phyloP scores from a whole-genome alignment of 352 stramenopile species.

The Phytophthora vignae region DNA sequence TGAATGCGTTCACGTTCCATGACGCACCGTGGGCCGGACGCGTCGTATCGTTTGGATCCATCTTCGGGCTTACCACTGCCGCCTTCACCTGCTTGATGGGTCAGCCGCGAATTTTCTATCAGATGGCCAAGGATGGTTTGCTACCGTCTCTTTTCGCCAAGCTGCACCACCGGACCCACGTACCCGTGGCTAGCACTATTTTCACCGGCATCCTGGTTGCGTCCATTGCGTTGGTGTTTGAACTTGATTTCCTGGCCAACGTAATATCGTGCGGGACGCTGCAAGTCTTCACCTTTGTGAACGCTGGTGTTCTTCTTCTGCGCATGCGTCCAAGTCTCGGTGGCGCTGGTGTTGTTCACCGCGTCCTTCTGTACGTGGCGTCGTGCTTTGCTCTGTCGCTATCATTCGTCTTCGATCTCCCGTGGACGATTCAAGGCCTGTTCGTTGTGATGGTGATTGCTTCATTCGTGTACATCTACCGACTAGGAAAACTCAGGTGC shows the following conservation, averaged over 20 bases:
- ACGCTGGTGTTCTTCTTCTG: slow-evolving; percentile 90
- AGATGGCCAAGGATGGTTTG: slow-evolving; percentile 90
- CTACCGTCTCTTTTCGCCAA: slow-evolving; percentile 71
- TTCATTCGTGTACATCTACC: slow-evolving; percentile 61
- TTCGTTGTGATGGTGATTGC: slow-evolving; percentile 44
- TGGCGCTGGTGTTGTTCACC: slow-evolving; percentile 48
- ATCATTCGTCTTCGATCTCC: slow-evolving; percentile 70
- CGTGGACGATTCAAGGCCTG: slow-evolving; percentile 54
- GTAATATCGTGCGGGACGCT: slow-evolving; percentile 93
- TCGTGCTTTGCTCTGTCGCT: slow-evolving; percentile 70
- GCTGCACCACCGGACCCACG: slow-evolving; percentile 66
- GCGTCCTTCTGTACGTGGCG: slow-evolving; percentile 69
- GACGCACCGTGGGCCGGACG: slow-evolving; percentile 73
- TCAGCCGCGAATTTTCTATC: slow-evolving; percentile 93
- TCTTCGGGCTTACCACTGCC: slow-evolving; percentile 92
- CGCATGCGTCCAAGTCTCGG: slow-evolving; percentile 64
- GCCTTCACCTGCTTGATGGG: slow-evolving; percentile 94
- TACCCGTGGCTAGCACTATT: slow-evolving; percentile 86
- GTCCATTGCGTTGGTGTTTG: slow-evolving; percentile 87
- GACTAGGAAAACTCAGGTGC: slow-evolving; percentile 67
- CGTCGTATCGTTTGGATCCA: slow-evolving; percentile 92
- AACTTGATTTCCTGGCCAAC: slow-evolving; percentile 92
- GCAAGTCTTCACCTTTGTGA: slow-evolving; percentile 94
- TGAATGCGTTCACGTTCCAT: slow-evolving; percentile 87
- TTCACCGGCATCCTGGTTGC: slow-evolving; percentile 88